Percentiles rank a stretch among this genome's conserved stretches.
Evolutionary conservation across 129 eudicot species (phyloP).

Genomic region (Escallonia rubra): DNA sequence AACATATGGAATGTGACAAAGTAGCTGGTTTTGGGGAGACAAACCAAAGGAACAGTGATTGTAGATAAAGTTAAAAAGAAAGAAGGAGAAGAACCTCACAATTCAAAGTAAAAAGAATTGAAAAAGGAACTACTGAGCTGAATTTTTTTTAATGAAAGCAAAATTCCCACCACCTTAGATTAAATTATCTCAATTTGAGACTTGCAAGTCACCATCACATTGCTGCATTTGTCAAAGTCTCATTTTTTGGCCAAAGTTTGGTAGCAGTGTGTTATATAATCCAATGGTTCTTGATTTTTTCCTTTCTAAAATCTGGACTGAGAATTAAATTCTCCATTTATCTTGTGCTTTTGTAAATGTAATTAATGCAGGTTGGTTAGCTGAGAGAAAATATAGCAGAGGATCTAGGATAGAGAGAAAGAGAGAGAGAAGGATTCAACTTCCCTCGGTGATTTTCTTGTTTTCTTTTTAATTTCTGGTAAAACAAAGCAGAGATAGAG

Average conservation of each 20-base stretch:
- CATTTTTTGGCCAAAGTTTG: neutral
- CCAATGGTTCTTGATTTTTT: too few species aligned
- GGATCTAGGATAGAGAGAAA: neutral
- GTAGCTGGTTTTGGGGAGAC: slow-evolving; percentile 5
- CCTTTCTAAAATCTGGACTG: neutral
- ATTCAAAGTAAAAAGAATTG: neutral
- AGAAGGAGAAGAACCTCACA: neutral
- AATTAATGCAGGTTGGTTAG: neutral
- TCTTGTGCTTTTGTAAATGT: neutral
- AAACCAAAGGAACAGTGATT: neutral
- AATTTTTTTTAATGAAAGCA: neutral
- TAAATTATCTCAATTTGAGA: neutral
- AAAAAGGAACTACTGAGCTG: neutral
- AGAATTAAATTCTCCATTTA: neutral
- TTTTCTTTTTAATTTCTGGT: neutral
- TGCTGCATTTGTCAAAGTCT: slow-evolving; percentile 2
- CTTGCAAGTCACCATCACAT: slow-evolving; percentile 11
- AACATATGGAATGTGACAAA: neutral
- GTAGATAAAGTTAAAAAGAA: neutral
- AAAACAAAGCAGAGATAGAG: slow-evolving; percentile 3
- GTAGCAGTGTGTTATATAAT: neutral
- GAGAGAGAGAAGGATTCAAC: neutral
- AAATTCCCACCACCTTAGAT: neutral
- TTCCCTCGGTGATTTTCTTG: neutral
- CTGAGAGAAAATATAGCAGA: neutral